These are phyloP conservation scores for Viridothelium virens DNA, from an alignment of 495 filamentous ascomycete species.

Conservation along the genomic window DNA sequence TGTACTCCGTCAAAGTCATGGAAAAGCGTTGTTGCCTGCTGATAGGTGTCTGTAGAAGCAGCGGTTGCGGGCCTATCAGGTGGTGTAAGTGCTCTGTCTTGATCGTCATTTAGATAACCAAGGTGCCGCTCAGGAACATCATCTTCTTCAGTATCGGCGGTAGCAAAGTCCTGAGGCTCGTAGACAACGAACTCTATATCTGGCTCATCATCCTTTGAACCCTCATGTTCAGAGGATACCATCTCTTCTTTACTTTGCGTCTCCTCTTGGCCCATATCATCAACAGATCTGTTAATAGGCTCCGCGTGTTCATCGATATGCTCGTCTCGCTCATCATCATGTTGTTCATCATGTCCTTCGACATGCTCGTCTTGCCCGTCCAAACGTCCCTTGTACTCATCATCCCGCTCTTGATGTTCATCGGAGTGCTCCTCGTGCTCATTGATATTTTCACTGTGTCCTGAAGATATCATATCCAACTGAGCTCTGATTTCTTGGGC, in stretches of 20 bases:
- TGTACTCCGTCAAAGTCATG: slow-evolving; percentile 93
- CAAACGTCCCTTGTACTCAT: neutral
- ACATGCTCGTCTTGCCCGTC: too few relatives aligned
- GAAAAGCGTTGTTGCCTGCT: slow-evolving; percentile 63
- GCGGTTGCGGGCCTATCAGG: slow-evolving; percentile 41
- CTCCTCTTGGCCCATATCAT: neutral
- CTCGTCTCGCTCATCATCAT: too few relatives aligned
- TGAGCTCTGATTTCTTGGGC: neutral
- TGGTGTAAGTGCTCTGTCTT: slow-evolving; percentile 11
- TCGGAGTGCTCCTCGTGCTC: neutral
- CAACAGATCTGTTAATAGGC: neutral
- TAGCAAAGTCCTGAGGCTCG: neutral
- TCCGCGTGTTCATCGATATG: neutral
- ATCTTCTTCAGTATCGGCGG: neutral
- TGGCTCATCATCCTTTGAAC: neutral
- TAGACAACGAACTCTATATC: neutral
- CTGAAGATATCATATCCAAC: neutral
- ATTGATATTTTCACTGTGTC: too few relatives aligned
- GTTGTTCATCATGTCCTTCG: neutral
- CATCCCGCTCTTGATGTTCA: neutral
- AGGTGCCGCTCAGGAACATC: neutral
- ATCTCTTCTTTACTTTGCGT: neutral
- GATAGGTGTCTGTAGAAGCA: slow-evolving; percentile 60
- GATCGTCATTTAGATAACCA: neutral
- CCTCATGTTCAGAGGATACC: neutral